phyloP scores from a whole-genome alignment of 2,329 filamentous ascomycete genomes.

The Grosmannia serpens region DNA sequence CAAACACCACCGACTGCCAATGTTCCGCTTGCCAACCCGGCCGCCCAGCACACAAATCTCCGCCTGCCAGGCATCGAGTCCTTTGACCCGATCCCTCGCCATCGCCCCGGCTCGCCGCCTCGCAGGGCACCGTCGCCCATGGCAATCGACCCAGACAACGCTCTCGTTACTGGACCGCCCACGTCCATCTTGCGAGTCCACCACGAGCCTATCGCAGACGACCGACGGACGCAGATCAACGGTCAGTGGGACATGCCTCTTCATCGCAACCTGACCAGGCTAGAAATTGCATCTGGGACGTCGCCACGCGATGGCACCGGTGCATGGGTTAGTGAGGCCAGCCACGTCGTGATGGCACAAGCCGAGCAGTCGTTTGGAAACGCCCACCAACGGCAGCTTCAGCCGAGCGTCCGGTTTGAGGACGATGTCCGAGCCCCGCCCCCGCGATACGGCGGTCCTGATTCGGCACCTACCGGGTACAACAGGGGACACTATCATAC shows the following conservation, averaged over 20 bases:
- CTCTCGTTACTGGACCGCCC: conserved; percentile 18
- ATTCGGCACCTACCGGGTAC: conserved; percentile 10
- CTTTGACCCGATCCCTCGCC: conserved; percentile 65
- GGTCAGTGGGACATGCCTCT: conserved; percentile 52
- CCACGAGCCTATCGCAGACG: conserved; percentile 26
- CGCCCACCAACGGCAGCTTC: not conserved
- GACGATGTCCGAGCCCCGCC: conserved; percentile 26
- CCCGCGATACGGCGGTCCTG: conserved; percentile 3
- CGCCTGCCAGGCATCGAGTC: conserved; percentile 85
- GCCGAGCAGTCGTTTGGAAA: conserved; percentile 37
- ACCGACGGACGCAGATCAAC: conserved; percentile 29
- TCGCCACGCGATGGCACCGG: conserved; percentile 40
- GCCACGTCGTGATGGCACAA: conserved; percentile 42
- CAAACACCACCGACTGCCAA: conserved; percentile 27
- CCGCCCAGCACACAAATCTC: conserved; percentile 44
- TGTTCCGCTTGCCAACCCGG: conserved; percentile 32
- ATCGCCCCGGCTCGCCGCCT: conserved; percentile 49
- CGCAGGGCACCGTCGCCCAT: conserved; percentile 62
- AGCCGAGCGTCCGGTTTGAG: conserved; percentile 41
- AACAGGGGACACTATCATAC: conserved; percentile 40
- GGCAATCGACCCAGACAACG: conserved; percentile 51
- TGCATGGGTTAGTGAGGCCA: conserved; percentile 45
- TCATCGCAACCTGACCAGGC: conserved; percentile 52
- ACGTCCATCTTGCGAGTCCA: conserved; percentile 17
- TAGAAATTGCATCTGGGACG: conserved; percentile 47